Base-by-base conservation (phyloP, 495 filamentous ascomycete genomes). In the Lichenothelia convexa region DNA sequence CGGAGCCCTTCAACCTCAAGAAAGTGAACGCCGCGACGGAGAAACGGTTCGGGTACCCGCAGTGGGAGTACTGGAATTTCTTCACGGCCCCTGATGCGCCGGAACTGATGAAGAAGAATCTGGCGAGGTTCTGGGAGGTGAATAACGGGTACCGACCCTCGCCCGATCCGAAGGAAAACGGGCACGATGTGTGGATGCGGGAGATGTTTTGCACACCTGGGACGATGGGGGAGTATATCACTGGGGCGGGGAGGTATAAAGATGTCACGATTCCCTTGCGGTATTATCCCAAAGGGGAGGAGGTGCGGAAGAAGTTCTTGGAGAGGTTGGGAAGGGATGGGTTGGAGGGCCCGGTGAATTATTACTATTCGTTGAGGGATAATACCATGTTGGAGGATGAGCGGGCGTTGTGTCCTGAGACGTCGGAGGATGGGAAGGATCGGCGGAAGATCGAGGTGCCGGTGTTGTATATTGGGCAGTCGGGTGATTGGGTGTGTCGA, bases 71-170 rank as follows among this genome's bases (percentile, higher is more conserved):
- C 34, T 47, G 32, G 30, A 22, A 48, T 11, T 23, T 45, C 32
- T 46, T 49, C 44, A 35, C 39, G 20, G 4, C 35, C n/a, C 3
- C 30, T 11, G 35, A 38, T n/a, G 43, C 34, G 9, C 32, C 36
- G 7, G 19, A 33, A 21, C 16, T 45, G 5, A 34, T 45, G 17
- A 15, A 21, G 2, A 2, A 30, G 6, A 13, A 39, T 19, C 30
- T 36, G 13, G 38, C 38, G 22, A 45, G 43, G 15, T 15, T 41
- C 13, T 48, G 39, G 43, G 18, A 42, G 15, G 45, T 35, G 4
- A 12, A 37, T 3, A 32, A 48, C 17, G 45, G 43, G n/a, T n/a
- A n/a, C n/a, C n/a, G n/a, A n/a, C n/a, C n/a, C n/a, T n/a, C n/a
- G n/a, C n/a, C n/a, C n/a, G n/a, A n/a, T n/a, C 33, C 41, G n/a